Base-by-base conservation (phyloP, 768 basidiomycete genomes). In the Tricholoma hemisulphureum region DNA sequence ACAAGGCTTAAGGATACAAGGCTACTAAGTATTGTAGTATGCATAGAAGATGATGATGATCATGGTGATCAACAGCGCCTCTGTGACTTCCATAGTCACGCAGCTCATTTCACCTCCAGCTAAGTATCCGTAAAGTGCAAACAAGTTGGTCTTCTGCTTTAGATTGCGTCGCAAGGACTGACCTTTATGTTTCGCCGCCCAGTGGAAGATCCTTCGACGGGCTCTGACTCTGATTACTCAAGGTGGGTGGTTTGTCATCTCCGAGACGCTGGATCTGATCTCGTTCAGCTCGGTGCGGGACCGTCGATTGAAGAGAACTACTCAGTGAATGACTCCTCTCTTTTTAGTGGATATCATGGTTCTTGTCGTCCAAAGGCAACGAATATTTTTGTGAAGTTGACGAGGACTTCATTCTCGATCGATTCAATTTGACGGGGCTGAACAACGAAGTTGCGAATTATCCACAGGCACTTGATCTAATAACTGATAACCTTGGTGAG, bases 341-440 rank as follows among this genome's bases (percentile, higher is more conserved):
- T 51, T 29, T 43, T 21, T 62, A 95, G 93, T 98, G 95, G 95
- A 95, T 96, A 64, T 93, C 94, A 3, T 98, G 95, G 95, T 97
- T 98, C 68, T 79, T 98, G 5, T 92, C 93, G 20, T 95, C 93
- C 18, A 97, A 97, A 71, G 95, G 97, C 57, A 98, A 99, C 71
- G 97, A 99, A 77, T 99, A 99, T 78, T 98, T 98, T 68, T 97
- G 96, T 73, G 95, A 98, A 78, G 94, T 98, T 60, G 97, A 98
- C 70, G 97, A 98, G 69, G 96, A 98, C 74, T 98, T 98, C 72
- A 98, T 99, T 67, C 82, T 97, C 56, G 96, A 98, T 75, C 85
- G 95, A 53, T 98, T 99, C 83, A 98, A 99, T 74, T 80, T 99
- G 56, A 99, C 97, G 2, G 96, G 97, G 4, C 81, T 98, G 53